Evolutionary conservation across 2,329 filamentous ascomycete species (phyloP).

Genomic region (Alternaria sp.): DNA sequence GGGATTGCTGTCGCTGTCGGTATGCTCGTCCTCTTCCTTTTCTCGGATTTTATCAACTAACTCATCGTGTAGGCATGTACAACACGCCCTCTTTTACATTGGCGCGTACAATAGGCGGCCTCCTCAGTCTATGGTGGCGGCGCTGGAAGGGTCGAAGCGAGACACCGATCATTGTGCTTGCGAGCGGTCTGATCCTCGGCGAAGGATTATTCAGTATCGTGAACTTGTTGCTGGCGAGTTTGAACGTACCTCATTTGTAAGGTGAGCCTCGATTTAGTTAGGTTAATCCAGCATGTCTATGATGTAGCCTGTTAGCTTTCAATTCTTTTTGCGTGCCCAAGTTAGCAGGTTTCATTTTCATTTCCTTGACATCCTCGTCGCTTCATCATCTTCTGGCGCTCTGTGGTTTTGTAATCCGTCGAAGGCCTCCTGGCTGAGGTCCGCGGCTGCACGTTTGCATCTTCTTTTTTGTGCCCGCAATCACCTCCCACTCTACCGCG

Average conservation of each 20-base stretch:
- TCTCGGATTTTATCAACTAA: slow-evolving; percentile 3
- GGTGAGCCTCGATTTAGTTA: not conserved
- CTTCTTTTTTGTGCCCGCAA: not conserved
- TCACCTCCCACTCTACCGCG: not conserved
- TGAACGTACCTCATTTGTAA: slow-evolving; percentile 65
- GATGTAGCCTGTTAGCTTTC: not conserved
- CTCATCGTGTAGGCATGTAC: slow-evolving; percentile 76
- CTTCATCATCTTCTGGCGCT: not conserved
- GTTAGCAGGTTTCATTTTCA: not conserved
- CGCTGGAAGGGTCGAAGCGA: slow-evolving; percentile 58
- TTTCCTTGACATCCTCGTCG: not conserved
- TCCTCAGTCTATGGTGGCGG: slow-evolving; percentile 19
- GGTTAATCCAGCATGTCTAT: not conserved
- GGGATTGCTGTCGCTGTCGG: slow-evolving; percentile 95
- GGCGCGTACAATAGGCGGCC: slow-evolving; percentile 81
- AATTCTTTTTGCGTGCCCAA: not conserved
- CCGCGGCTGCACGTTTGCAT: not conserved
- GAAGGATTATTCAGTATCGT: slow-evolving; percentile 82
- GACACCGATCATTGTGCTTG: slow-evolving; percentile 87
- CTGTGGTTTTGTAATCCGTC: not conserved
- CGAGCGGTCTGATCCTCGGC: slow-evolving; percentile 81
- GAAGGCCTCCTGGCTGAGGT: not conserved
- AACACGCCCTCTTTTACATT: slow-evolving; percentile 96
- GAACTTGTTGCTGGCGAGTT: slow-evolving; percentile 82
- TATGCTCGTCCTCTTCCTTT: slow-evolving; percentile 52